These are phyloP conservation scores for Pseudonitzschia delicatissima DNA, from an alignment of 108 stramenopile species.

Conservation along the genomic window DNA sequence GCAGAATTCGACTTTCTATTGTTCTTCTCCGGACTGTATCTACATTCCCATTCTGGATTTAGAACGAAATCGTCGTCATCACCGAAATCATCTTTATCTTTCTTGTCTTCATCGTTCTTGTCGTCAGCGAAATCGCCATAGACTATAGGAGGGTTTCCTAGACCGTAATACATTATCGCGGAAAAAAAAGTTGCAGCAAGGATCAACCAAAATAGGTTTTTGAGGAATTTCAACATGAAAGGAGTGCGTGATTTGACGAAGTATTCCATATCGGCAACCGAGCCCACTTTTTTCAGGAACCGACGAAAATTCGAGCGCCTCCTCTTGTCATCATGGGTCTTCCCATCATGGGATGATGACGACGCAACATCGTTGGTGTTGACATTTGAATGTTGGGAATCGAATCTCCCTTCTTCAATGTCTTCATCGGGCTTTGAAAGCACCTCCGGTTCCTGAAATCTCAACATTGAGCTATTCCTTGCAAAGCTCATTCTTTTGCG, in stretches of 20 bases:
- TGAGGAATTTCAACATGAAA: neutral
- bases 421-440: no score
- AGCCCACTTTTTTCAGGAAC: neutral
- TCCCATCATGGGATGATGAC: no score
- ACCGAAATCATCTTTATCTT: no score
- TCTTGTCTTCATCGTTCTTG: neutral
- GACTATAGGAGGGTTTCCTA: conserved; percentile 4
- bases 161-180: neutral
- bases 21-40: neutral
- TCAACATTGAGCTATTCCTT: no score
- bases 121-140: neutral
- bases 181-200: neutral
- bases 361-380: no score
- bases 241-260: conserved; percentile 8
- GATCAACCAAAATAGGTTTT: neutral
- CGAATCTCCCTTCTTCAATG: no score
- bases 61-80: no score
- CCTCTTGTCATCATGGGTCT: neutral
- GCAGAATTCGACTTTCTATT: neutral
- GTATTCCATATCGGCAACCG: neutral
- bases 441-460: no score
- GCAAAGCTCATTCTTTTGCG: no score
- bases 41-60: neutral
- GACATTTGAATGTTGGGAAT: no score
- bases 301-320: neutral